Evolutionary conservation across 176 grass and related monocot genomes (phyloP), one percentile per base, ranked within the genome.

Genomic region (Neostapfia colusana): DNA sequence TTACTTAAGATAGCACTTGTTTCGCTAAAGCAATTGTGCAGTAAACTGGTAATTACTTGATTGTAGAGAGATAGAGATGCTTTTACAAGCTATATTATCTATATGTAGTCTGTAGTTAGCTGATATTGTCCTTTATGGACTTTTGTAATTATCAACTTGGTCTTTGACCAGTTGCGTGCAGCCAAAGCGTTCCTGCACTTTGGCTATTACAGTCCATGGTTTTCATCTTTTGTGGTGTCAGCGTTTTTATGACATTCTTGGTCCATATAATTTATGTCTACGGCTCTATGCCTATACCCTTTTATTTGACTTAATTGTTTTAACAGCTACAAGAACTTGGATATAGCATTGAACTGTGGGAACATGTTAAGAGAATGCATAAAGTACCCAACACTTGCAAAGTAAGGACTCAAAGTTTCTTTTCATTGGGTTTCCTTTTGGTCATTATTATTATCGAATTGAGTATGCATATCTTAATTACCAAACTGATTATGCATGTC

Each of bases 321-420:
- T 62, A 61, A 45, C 88, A 99, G 96, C 85, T 99, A 99, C 73
- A 99, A 95, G 71, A 99, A 99, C 75, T 82, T 93, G 81, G 96
- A 99, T 68, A 75, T 95, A 87, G 91, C 95, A 24, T 92, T 99
- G 87, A 99, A 88, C 78, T 99, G 95, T 83, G 95, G 95, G 65
- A 99, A 90, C 72, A 99, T 99, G 87, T 80, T 99, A 69, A 80
- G 95, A 90, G 95, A 99, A 81, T 99, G 95, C 76, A 95, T 95
- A 70, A 99, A 99, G 55, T 92, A 95, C 85, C 89, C 89, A 72
- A 84, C 85, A 53, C 92, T 99, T 82, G 87, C 95, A 74, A 99
- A 92, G 96, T 99, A 99, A 99, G 87, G 37, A 50, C 69, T 65
- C 69, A 70, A 74, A 69, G 25, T 75, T 38, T 77, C 79, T 56